These are phyloP conservation scores for Eucalyptus paniculata DNA, from an alignment of 345 rosid species.

Conservation along the genomic window DNA sequence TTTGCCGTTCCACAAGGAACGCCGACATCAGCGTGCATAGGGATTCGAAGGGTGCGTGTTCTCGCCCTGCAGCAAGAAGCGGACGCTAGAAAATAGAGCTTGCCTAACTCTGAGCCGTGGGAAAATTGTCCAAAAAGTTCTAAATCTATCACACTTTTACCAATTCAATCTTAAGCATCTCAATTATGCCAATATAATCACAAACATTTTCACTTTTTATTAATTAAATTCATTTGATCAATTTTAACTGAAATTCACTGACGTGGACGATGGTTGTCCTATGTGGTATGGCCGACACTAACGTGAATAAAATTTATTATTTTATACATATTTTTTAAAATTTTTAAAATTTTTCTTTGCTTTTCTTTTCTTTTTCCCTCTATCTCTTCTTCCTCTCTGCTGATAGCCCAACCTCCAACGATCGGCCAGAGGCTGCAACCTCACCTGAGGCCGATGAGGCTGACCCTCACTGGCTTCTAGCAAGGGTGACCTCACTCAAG, in stretches of 20 bases:
- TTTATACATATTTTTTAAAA: too few species aligned
- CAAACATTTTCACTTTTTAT: too few species aligned
- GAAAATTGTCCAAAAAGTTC: accelerated
- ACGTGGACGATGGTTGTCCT: accelerated
- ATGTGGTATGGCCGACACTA: accelerated
- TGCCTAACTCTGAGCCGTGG: not conserved
- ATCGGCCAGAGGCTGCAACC: accelerated
- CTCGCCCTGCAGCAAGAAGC: not conserved
- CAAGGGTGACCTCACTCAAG: too few species aligned
- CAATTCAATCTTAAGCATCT: too few species aligned
- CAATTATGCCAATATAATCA: too few species aligned
- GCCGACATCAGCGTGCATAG: not conserved
- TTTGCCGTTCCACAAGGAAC: not conserved
- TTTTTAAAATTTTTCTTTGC: accelerated
- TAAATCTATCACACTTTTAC: too few species aligned
- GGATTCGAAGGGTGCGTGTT: not conserved
- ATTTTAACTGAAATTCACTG: accelerated
- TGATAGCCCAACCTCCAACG: too few species aligned
- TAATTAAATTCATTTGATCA: accelerated
- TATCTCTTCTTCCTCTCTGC: not conserved
- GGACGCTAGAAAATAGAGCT: not conserved
- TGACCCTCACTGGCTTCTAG: too few species aligned
- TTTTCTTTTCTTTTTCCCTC: too few species aligned
- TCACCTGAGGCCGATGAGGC: accelerated
- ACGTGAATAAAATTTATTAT: too few species aligned